These are phyloP conservation scores for Magnusiomyces paraingens DNA, from an alignment of 1,139 yeast genomes.

Conservation along the genomic window DNA sequence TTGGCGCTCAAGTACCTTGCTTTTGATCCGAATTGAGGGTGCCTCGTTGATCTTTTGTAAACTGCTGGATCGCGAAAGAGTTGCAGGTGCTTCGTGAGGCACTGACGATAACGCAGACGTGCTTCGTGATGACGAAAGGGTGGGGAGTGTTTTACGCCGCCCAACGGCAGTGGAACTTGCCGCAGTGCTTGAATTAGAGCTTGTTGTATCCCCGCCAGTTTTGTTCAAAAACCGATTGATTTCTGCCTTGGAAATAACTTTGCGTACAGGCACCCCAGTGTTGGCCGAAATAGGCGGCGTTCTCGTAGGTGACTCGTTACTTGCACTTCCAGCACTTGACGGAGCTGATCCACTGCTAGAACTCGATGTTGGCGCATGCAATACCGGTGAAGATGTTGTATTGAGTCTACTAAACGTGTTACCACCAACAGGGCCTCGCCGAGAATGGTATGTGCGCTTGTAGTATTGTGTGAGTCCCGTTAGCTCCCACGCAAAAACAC, in stretches of 20 bases:
- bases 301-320: too few species aligned
- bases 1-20: too few species aligned
- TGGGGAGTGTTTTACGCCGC: too few species aligned
- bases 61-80: too few species aligned
- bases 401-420: neutral
- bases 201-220: too few species aligned
- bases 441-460: neutral
- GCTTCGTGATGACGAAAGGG: too few species aligned
- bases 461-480: neutral
- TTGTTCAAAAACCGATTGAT: constrained; percentile 6
- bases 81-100: too few species aligned
- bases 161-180: too few species aligned
- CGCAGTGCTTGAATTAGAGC: too few species aligned
- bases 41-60: too few species aligned
- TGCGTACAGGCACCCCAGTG: constrained; percentile 20
- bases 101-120: too few species aligned
- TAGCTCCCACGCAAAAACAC: constrained; percentile 26
- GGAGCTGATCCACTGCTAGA: neutral
- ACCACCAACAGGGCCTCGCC: neutral
- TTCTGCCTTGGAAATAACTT: constrained; percentile 21
- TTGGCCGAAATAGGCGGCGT: neutral
- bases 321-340: neutral
- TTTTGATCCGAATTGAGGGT: too few species aligned
- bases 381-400: neutral
- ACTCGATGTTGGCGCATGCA: neutral